These are phyloP conservation scores for Draba incana DNA, from an alignment of 345 rosid species.

Conservation along the genomic window DNA sequence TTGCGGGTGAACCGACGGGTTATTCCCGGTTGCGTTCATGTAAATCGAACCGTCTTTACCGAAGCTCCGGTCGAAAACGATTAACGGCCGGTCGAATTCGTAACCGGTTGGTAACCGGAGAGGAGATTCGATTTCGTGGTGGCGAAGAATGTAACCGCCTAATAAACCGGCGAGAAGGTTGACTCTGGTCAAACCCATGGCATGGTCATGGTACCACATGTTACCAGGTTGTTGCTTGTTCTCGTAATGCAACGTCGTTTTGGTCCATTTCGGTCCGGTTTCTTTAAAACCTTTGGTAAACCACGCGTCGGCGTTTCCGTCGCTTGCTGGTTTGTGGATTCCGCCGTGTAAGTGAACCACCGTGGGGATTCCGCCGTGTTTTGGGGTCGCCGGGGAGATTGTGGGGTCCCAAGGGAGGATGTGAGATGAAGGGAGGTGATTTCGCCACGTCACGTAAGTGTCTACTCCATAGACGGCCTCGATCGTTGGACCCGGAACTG, in stretches of 20 bases:
- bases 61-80: slow-evolving; percentile 81
- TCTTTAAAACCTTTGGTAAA: slow-evolving; percentile 68
- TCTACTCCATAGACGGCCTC: slow-evolving; percentile 72
- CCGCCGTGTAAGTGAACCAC: slow-evolving; percentile 97
- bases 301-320: slow-evolving; percentile 79
- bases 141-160: slow-evolving; percentile 75
- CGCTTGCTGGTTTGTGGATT: slow-evolving; percentile 73
- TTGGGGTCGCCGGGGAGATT: slow-evolving; percentile 65
- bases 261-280: slow-evolving; percentile 74
- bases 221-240: slow-evolving; percentile 89
- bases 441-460: slow-evolving; percentile 74
- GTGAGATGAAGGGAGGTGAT: slow-evolving; percentile 83
- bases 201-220: slow-evolving; percentile 96
- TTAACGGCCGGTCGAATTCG: slow-evolving; percentile 65
- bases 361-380: slow-evolving; percentile 71
- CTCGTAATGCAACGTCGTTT: slow-evolving; percentile 55
- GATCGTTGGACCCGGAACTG: slow-evolving; percentile 93
- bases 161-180: slow-evolving; percentile 82
- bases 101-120: slow-evolving; percentile 56
- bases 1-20: slow-evolving; percentile 87
- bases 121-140: slow-evolving; percentile 57
- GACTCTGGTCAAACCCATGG: slow-evolving; percentile 89
- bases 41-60: slow-evolving; percentile 67
- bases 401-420: slow-evolving; percentile 94
- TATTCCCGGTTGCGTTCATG: slow-evolving; percentile 86